Evolutionary conservation across 1,139 yeast genomes (phyloP).

Genomic region (Debaryomyces subglobosus): DNA sequence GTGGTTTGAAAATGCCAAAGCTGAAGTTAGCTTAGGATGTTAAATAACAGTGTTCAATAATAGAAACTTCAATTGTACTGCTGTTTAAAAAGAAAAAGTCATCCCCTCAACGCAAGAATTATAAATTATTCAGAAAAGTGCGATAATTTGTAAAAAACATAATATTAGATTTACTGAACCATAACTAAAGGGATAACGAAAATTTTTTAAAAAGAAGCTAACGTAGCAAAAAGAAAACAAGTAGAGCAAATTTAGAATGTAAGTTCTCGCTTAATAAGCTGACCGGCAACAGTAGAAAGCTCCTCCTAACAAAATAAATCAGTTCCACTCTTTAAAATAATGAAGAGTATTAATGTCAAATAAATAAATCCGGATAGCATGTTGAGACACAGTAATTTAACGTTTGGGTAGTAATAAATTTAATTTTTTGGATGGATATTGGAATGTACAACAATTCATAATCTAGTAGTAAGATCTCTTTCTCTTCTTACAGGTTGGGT

Average conservation of each 20-base stretch:
- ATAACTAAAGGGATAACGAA: conserved; percentile 1
- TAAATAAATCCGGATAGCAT: conserved; percentile 1
- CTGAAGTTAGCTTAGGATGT: too few relatives aligned
- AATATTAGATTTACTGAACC: neutral
- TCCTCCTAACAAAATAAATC: neutral
- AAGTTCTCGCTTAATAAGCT: neutral
- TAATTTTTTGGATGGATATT: neutral
- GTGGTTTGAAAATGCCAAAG: too few relatives aligned
- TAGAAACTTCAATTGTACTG: too few relatives aligned
- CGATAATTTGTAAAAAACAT: neutral
- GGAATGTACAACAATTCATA: neutral
- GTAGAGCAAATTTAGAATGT: neutral
- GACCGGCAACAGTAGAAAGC: neutral
- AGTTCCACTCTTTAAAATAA: neutral
- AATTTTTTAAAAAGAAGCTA: neutral
- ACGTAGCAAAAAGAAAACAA: neutral
- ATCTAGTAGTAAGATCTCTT: conserved; percentile 30
- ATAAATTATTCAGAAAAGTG: neutral
- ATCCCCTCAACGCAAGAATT: neutral
- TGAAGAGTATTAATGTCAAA: neutral
- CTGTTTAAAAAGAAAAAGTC: too few relatives aligned
- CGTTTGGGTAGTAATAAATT: conserved; percentile 6
- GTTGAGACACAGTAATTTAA: neutral
- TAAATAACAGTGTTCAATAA: too few relatives aligned
- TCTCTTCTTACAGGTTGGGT: conserved; percentile 29